Base-by-base conservation (phyloP, 306 rosid species). In the Malus asiatica region DNA sequence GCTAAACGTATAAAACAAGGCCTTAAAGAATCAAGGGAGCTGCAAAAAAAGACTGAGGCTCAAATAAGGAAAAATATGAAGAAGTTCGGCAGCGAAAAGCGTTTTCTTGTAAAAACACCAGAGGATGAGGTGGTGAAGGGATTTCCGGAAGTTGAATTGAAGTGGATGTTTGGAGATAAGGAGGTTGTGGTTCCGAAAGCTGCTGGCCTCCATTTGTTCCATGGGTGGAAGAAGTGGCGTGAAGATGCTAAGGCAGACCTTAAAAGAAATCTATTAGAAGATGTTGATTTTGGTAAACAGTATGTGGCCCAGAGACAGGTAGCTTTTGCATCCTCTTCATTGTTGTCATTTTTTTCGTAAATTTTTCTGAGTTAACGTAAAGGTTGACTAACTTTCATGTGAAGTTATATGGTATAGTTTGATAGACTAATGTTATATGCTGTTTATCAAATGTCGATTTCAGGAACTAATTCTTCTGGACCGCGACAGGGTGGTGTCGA, bases 181-280 rank as follows among this genome's bases (percentile, higher is more conserved):
- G 96, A 90, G 87, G 93, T 92, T 27, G 83, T 86, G 51, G 90
- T 86, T 81, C 97, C 97, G 66, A 92, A 88, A 76, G 96, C 97
- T 86, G 71, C 82, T 77, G 78, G 91, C 75, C 87, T 90, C 75
- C 96, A 88, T 82, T 82, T 92, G 84, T 92, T 82, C 82, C 96
- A 90, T 86, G 90, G 97, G 80, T 92, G 97, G 97, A 92, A 90
- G 87, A 88, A 90, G 80, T 92, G 96, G 97, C 96, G 93, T 13
- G 90, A 88, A 80, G 92, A 92, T 84, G 88, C 90, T 40, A 92
- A 92, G 86, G 86, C 89, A 72, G 89, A 87, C 77, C 79, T 92
- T 32, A 92, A 92, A 79, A 79, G 85, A 73, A 92, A 81, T 63
- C 80, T 92, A n/a, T 75, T 92, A 75, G 88, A 86, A 81, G 80